A percentile compares a stretch with the other conserved stretches of the same genome.
Evolutionary conservation across 2,329 filamentous ascomycete species (phyloP).

Genomic region (Alternaria hordeiaustralica): DNA sequence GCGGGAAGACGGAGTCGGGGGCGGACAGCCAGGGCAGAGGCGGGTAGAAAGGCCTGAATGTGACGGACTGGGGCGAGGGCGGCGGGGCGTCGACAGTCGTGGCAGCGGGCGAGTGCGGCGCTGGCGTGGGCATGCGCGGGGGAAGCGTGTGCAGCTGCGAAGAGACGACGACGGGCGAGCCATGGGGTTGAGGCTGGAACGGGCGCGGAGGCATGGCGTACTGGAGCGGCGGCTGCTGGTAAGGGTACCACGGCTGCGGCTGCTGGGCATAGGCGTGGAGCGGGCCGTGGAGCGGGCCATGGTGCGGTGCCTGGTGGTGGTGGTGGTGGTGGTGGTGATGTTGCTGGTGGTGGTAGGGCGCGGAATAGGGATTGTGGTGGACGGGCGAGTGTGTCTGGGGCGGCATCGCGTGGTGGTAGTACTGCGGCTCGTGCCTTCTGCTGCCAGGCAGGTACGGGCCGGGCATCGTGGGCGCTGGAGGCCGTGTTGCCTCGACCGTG

Average conservation of each 20-base stretch:
- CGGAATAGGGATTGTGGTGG: slow-evolving; percentile 36
- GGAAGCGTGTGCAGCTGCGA: slow-evolving; percentile 50
- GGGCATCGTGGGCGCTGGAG: slow-evolving; percentile 75
- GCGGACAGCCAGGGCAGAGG: slow-evolving; percentile 67
- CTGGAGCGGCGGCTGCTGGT: slow-evolving; percentile 41
- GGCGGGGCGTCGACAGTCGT: slow-evolving; percentile 37
- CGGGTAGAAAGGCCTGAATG: slow-evolving; percentile 57
- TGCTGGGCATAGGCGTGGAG: slow-evolving; percentile 50
- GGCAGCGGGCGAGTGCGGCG: slow-evolving; percentile 43
- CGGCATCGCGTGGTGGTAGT: slow-evolving; percentile 38
- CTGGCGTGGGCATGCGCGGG: slow-evolving; percentile 40
- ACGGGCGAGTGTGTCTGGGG: slow-evolving; percentile 27
- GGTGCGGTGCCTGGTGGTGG: slow-evolving; percentile 46
- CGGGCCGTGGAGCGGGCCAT: slow-evolving; percentile 46
- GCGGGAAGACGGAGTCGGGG: slow-evolving; percentile 61
- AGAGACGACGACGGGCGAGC: slow-evolving; percentile 55
- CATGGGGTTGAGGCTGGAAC: slow-evolving; percentile 47
- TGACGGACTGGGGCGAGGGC: slow-evolving; percentile 31
- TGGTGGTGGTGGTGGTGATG: slow-evolving; percentile 43
- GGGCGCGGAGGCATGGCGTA: slow-evolving; percentile 49
- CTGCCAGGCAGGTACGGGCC: slow-evolving; percentile 61
- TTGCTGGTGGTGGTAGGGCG: slow-evolving; percentile 37
- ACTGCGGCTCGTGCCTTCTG: slow-evolving; percentile 51
- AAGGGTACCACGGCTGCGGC: slow-evolving; percentile 51
- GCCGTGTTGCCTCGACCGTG: slow-evolving; percentile 49